Conservation (phyloP, 2,329 filamentous ascomycete species). For the Aspergillus luchuensis region DNA sequence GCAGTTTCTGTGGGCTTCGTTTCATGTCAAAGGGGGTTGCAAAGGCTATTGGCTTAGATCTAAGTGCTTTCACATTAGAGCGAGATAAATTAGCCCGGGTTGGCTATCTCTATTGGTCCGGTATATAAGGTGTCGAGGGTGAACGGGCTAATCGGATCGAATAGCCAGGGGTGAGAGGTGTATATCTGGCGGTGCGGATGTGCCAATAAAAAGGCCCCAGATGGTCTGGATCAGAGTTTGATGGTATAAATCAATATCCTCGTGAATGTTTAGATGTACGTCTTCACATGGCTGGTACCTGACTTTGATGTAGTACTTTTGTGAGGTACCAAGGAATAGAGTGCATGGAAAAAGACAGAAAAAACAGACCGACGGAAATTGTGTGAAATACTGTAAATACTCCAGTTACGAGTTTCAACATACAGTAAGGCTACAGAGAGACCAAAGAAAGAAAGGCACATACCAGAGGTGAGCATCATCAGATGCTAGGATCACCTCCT, state of each 20-base stretch:
- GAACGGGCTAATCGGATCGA: not conserved
- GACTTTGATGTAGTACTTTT: constrained; percentile 6
- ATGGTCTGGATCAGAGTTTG: not conserved
- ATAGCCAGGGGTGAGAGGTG: not conserved
- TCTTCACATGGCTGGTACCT: not conserved
- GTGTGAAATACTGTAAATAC: not conserved
- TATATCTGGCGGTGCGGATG: not conserved
- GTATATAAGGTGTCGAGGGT: not conserved
- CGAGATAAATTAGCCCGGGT: not conserved
- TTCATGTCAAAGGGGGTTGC: not conserved
- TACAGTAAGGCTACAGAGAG: not conserved
- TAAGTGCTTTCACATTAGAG: not conserved
- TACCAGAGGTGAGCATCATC: constrained; percentile 10
- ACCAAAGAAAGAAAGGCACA: constrained; percentile 1
- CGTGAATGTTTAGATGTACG: not conserved
- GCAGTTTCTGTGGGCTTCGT: not conserved
- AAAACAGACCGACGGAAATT: not conserved
- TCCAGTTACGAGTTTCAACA: not conserved
- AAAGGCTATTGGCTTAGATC: not conserved
- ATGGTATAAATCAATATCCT: not conserved
- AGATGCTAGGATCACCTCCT: constrained; percentile 8
- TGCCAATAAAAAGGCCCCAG: not conserved
- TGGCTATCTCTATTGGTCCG: not conserved
- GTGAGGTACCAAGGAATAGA: not conserved
- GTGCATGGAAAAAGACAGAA: not conserved